phyloP scores from a whole-genome alignment of 1,139 yeast species.

The Yamadazyma diospyri region DNA sequence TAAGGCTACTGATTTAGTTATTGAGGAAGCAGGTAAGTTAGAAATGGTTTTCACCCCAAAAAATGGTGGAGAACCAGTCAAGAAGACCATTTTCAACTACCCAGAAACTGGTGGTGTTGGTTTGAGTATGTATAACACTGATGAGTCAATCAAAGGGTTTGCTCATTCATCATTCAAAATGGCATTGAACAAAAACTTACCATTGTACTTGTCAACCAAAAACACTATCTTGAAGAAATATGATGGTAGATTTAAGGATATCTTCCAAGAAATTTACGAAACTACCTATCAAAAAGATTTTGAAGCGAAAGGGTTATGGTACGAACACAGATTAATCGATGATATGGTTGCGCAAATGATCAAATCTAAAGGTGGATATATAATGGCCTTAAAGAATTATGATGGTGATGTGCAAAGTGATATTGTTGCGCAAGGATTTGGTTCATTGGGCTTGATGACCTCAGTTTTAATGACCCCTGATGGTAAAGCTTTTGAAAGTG shows the following conservation, averaged over 20 bases:
- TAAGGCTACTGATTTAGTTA: conserved; percentile 71
- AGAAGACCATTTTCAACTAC: conserved; percentile 23
- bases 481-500: conserved; percentile 78
- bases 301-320: conserved; percentile 67
- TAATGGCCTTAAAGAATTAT: conserved; percentile 80
- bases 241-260: conserved; percentile 80
- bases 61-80: conserved; percentile 44
- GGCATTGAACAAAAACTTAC: conserved; percentile 64
- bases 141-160: conserved; percentile 72
- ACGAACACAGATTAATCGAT: conserved; percentile 79
- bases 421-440: conserved; percentile 84
- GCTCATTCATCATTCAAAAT: conserved; percentile 76
- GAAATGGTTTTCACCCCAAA: conserved; percentile 63
- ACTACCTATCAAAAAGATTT: conserved; percentile 53
- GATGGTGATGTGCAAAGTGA: conserved; percentile 88
- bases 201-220: conserved; percentile 70
- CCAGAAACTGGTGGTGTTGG: conserved; percentile 75
- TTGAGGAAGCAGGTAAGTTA: conserved; percentile 66
- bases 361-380: conserved; percentile 79
- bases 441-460: conserved; percentile 81
- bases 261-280: conserved; percentile 66
- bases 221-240: conserved; percentile 79
- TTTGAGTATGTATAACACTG: conserved; percentile 79
- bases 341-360: conserved; percentile 91
- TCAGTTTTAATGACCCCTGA: conserved; percentile 83